Base-by-base conservation (phyloP, 495 filamentous ascomycete genomes). In the Podospora tetraspora region DNA sequence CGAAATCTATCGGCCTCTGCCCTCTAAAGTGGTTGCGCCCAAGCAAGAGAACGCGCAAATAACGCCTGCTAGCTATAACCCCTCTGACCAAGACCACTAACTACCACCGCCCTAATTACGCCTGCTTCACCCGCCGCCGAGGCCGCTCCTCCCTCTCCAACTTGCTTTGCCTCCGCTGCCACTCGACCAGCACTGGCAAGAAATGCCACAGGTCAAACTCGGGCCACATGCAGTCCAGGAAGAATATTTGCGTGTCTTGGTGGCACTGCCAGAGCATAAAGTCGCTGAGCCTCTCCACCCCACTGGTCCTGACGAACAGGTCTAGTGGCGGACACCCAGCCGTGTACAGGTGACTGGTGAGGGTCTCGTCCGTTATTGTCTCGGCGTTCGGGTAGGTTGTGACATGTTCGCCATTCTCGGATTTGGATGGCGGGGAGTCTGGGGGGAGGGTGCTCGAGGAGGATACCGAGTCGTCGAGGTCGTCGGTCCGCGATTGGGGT, bases 211-310 rank as follows among this genome's bases (percentile, higher is more conserved):
- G 82, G 74, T 96, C 93, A 71, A 99, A 97, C 71, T 98, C 93
- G 4, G 95, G 95, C 95, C 95, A 99, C 58, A 98, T 80, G 66
- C 92, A 94, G 66, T 97, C 87, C 57, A 97, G 76, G 79, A 98
- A 99, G 56, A 92, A 91, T 65, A 98, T 90, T 64, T 97, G 90
- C 0, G 95, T 98, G 58, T 94, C 83, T 73, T 96, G 84, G 72
- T 98, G 93, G 72, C 91, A 94, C 78, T 99, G 95, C 95, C 95
- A 99, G 63, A 99, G 88, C 93, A 99, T 93, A 74, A 98, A 99
- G 74, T 99, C 95, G 72, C 92, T 96, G 67, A 99, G 79, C 23
- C 95, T 85, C 73, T 93, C 90, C 12, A 99, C 95, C 29, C 92
- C 95, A 62, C 92, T 96, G 0, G 95, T 99, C 27, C 95, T 85